A percentile compares a stretch with the other conserved stretches of the same genome.
Evolutionary conservation across 2,329 filamentous ascomycete species (phyloP).

Genomic region (Chaetomium sp.): DNA sequence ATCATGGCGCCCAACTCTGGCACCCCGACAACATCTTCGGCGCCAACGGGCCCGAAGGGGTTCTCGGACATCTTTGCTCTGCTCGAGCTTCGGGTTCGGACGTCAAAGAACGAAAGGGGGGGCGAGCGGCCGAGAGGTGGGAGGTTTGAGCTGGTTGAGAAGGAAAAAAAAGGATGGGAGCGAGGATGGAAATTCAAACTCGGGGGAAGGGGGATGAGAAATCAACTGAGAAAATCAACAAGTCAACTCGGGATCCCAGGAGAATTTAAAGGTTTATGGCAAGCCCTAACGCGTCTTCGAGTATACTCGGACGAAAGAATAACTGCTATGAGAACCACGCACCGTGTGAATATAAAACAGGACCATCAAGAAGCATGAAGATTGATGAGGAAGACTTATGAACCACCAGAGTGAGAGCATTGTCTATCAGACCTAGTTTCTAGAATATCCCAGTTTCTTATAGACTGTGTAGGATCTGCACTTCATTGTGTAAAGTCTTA

Average conservation of each 20-base stretch:
- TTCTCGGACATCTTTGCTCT: neutral
- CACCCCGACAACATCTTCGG: neutral
- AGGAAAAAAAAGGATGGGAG: neutral
- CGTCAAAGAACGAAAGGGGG: neutral
- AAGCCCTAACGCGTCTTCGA: neutral
- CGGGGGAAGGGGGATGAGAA: neutral
- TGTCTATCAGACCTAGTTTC: neutral
- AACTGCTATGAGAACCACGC: neutral
- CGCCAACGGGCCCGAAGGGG: neutral
- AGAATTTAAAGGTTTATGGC: neutral
- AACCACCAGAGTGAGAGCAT: neutral
- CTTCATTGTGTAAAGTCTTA: too few relatives aligned
- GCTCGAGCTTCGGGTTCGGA: neutral
- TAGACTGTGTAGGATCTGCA: too few relatives aligned
- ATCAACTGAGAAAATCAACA: neutral
- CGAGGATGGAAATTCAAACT: neutral
- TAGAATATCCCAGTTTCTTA: neutral
- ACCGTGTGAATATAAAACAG: neutral
- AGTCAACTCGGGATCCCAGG: neutral
- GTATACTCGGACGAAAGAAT: neutral
- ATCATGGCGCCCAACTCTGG: slow-evolving; percentile 2
- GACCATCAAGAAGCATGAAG: neutral
- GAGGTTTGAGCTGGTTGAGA: neutral
- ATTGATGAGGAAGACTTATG: neutral
- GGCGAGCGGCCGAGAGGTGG: neutral